A percentile compares a stretch with the other conserved stretches of the same genome.
Conservation (phyloP, 441 rosid genomes). For the Melastoma candidum region DNA sequence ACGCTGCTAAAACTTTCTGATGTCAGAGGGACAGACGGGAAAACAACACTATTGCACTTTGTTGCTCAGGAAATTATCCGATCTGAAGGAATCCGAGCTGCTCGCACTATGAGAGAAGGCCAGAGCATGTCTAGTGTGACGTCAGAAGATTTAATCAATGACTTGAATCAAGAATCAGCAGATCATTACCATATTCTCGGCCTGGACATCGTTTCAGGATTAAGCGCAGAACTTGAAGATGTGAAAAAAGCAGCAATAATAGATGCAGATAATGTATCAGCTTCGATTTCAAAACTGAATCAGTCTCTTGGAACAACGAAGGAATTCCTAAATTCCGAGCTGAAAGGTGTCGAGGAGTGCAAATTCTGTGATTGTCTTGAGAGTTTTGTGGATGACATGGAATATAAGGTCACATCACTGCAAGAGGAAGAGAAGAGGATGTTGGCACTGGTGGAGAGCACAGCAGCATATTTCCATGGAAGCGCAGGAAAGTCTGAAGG, state of each 20-base stretch:
- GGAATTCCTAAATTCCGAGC: constrained; percentile 59
- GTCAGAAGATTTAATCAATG: constrained; percentile 49
- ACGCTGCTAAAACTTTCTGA: constrained; percentile 90
- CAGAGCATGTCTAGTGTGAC: constrained; percentile 46
- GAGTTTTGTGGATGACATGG: constrained; percentile 66
- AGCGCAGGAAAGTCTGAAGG: constrained; percentile 87
- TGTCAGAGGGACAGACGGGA: constrained; percentile 92
- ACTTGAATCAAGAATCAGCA: constrained; percentile 40
- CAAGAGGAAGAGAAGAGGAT: constrained; percentile 78
- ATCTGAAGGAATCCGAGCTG: constrained; percentile 81
- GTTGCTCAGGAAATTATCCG: constrained; percentile 94
- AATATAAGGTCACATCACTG: constrained; percentile 43
- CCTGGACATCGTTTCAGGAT: constrained; percentile 66
- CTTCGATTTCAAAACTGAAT: constrained; percentile 62
- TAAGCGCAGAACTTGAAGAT: constrained; percentile 67
- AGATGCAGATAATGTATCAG: constrained; percentile 72
- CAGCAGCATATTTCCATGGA: constrained; percentile 97
- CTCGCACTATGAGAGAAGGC: constrained; percentile 54
- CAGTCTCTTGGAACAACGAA: constrained; percentile 41
- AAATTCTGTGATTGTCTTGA: constrained; percentile 58
- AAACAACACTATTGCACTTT: constrained; percentile 93
- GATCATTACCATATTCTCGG: constrained; percentile 65
- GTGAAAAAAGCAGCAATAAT: constrained; percentile 79
- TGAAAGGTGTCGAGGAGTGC: constrained; percentile 50
- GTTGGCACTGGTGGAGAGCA: constrained; percentile 73